These are phyloP conservation scores for Artemisia tridentata DNA, from an alignment of 129 eudicot species.

Conservation along the genomic window DNA sequence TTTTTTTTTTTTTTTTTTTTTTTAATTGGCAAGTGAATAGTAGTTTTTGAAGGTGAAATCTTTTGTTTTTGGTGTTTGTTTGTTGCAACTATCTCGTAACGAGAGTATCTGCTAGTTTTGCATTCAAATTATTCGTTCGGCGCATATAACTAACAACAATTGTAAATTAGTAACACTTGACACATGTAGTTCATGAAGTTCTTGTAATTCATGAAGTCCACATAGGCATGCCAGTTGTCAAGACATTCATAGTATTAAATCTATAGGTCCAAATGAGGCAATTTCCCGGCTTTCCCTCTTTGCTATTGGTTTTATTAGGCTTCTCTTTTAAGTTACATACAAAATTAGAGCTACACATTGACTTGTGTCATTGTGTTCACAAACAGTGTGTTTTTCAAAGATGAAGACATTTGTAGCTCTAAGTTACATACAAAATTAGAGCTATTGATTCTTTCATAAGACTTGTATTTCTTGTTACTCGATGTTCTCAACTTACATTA, in stretches of 20 bases:
- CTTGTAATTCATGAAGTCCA: not conserved
- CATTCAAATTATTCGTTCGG: not conserved
- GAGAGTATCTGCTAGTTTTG: not conserved
- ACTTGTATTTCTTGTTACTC: not conserved
- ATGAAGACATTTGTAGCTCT: too few relatives aligned
- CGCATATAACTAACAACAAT: not conserved
- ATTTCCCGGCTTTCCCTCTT: slow-evolving; percentile 1
- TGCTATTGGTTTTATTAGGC: not conserved
- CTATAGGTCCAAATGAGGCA: slow-evolving; percentile 10
- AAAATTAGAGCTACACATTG: not conserved
- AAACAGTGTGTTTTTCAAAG: too few relatives aligned
- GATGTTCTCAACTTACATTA: not conserved
- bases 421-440: not conserved
- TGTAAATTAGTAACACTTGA: too few relatives aligned
- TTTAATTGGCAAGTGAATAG: not conserved
- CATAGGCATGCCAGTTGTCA: slow-evolving; percentile 6
- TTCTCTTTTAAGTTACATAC: not conserved
- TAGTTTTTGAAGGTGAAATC: not conserved
- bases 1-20: slow-evolving; percentile 2
- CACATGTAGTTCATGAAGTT: too few relatives aligned
- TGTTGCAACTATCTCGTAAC: not conserved
- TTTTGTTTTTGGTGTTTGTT: not conserved
- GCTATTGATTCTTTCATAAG: not conserved
- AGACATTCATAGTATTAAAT: slow-evolving; percentile 1
- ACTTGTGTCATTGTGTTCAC: not conserved